Conservation (phyloP, 2,329 filamentous ascomycete species). For the Diaporthe australafricana region DNA sequence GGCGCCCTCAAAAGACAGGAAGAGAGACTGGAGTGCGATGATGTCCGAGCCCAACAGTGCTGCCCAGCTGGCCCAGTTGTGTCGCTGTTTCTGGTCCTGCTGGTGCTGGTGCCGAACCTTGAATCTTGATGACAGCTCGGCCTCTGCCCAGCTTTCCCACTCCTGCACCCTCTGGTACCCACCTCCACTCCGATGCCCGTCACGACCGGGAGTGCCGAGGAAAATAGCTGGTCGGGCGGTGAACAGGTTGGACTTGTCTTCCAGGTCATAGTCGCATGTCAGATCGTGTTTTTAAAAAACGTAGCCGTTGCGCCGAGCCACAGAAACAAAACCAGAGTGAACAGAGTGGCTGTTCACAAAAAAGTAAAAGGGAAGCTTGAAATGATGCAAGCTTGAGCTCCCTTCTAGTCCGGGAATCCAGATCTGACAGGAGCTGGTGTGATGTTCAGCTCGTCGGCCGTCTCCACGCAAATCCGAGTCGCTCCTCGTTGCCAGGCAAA, state of each 20-base stretch:
- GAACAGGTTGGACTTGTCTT: slow-evolving; percentile 24
- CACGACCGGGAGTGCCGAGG: slow-evolving; percentile 30
- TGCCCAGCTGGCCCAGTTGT: slow-evolving; percentile 6
- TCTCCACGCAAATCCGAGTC: slow-evolving; percentile 17
- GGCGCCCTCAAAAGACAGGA: neutral
- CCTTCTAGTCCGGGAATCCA: neutral
- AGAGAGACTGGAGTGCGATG: neutral
- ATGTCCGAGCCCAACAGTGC: slow-evolving; percentile 2
- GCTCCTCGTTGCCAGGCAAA: slow-evolving; percentile 25
- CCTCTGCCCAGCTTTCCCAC: slow-evolving; percentile 19
- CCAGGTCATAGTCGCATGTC: slow-evolving; percentile 34
- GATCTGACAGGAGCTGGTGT: slow-evolving; percentile 11
- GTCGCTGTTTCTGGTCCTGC: neutral
- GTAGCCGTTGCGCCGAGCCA: slow-evolving; percentile 17
- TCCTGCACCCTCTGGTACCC: slow-evolving; percentile 16
- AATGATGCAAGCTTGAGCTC: neutral
- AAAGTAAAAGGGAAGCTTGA: neutral
- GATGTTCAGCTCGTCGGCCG: slow-evolving; percentile 22
- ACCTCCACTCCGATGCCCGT: slow-evolving; percentile 25
- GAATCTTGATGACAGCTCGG: slow-evolving; percentile 31
- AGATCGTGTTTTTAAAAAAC: slow-evolving; percentile 11
- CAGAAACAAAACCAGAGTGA: neutral
- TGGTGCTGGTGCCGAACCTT: slow-evolving; percentile 21
- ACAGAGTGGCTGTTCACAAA: neutral
- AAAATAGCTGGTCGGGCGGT: slow-evolving; percentile 31